A percentile compares a stretch with the other conserved stretches of the same genome.
Evolutionary conservation across 2,329 filamentous ascomycete species (phyloP).

Genomic region (Xylaria hypoxylon): DNA sequence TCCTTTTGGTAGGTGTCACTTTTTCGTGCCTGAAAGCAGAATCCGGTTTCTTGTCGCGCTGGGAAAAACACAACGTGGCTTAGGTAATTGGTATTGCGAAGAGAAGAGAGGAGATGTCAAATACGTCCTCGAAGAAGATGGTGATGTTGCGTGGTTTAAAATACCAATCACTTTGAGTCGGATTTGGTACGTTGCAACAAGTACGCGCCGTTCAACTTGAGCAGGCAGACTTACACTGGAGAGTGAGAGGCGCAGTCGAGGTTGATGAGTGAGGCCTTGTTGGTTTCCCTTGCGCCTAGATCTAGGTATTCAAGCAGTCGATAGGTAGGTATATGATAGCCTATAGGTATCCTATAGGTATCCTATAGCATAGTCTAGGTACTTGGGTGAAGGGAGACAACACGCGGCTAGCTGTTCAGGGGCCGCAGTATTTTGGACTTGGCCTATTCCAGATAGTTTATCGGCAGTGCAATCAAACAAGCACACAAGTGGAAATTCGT

Average conservation of each 20-base stretch:
- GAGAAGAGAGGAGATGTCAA: neutral
- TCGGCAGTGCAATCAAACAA: too few species aligned
- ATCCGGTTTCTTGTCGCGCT: neutral
- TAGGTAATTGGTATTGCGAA: constrained; percentile 1
- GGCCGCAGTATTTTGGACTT: too few species aligned
- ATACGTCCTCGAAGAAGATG: neutral
- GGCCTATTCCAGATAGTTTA: too few species aligned
- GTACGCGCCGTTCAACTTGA: neutral
- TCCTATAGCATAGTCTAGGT: too few species aligned
- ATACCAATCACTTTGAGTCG: constrained; percentile 2
- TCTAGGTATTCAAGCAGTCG: neutral
- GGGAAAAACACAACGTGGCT: neutral
- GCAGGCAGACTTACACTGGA: neutral
- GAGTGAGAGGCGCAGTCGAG: constrained; percentile 10
- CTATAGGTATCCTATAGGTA: too few species aligned
- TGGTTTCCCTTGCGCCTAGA: neutral
- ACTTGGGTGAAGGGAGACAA: too few species aligned
- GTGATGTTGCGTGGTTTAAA: constrained; percentile 6
- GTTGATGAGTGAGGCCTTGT: constrained; percentile 8
- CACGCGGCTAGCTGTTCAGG: too few species aligned
- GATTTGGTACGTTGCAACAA: neutral
- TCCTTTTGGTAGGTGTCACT: constrained; percentile 9
- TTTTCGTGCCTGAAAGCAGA: neutral
- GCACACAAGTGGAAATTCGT: too few species aligned
- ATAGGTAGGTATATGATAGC: too few species aligned